phyloP scores from a whole-genome alignment of 2,329 filamentous ascomycete species.

The Colletotrichum kahawae region DNA sequence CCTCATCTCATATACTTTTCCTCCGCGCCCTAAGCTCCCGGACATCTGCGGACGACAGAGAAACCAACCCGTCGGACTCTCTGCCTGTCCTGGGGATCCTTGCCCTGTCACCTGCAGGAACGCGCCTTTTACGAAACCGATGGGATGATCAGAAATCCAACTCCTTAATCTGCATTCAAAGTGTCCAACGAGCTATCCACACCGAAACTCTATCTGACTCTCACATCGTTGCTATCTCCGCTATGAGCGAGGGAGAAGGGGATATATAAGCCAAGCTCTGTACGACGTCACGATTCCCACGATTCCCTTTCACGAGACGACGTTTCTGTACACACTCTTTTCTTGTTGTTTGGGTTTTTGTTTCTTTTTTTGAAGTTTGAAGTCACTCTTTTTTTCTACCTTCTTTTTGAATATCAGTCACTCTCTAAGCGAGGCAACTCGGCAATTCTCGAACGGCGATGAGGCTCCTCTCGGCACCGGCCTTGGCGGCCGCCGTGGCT shows the following conservation, averaged over 20 bases:
- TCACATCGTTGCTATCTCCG: not conserved
- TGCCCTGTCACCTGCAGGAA: not conserved
- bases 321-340: constrained; percentile 12
- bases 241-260: not conserved
- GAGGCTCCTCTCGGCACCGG: constrained; percentile 4
- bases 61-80: not conserved
- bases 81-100: not conserved
- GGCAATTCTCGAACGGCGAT: not conserved
- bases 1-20: constrained; percentile 3
- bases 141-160: not conserved
- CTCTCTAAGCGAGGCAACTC: not conserved
- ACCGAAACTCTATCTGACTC: not conserved
- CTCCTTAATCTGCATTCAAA: not conserved
- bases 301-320: not conserved
- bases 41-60: not conserved
- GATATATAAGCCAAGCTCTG: not conserved
- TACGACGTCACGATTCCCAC: not conserved
- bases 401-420: constrained; percentile 7
- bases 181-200: not conserved
- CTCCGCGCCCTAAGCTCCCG: not conserved
- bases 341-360: not conserved
- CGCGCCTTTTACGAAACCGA: not conserved
- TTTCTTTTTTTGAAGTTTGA: not conserved
- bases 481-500: not conserved
- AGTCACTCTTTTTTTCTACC: not conserved